Evolutionary conservation across 2,329 filamentous ascomycete species (phyloP).

Genomic region (Alternaria panax): DNA sequence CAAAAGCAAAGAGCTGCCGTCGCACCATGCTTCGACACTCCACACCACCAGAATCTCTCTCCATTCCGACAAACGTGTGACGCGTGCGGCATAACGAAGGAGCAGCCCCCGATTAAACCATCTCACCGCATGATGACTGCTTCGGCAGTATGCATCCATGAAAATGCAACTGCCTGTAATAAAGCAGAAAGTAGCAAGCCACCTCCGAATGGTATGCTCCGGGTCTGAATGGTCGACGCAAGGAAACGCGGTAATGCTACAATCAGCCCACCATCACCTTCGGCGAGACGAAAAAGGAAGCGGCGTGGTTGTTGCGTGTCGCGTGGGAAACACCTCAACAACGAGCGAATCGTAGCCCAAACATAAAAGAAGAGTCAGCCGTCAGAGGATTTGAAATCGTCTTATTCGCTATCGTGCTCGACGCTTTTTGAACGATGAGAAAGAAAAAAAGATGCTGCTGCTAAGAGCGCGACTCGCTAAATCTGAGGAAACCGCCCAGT

Average conservation of each 20-base stretch:
- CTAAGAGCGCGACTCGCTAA: conserved; percentile 18
- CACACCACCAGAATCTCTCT: not conserved
- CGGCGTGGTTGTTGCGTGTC: not conserved
- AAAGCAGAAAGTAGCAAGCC: not conserved
- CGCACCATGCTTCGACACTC: conserved; percentile 24
- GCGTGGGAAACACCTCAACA: not conserved
- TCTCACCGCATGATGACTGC: conserved; percentile 6
- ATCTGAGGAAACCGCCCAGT: conserved; percentile 19
- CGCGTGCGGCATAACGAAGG: not conserved
- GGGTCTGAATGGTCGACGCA: not conserved
- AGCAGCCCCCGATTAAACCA: conserved; percentile 10
- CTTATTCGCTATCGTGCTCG: conserved; percentile 14
- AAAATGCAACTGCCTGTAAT: conserved; percentile 7
- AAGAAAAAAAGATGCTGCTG: conserved; percentile 4
- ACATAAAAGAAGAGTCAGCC: not conserved
- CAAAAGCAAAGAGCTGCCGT: conserved; percentile 21
- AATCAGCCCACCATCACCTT: not conserved
- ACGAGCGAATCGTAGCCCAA: not conserved
- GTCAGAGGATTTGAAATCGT: not conserved
- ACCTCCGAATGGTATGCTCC: not conserved
- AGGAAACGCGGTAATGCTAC: not conserved
- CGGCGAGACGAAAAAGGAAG: conserved; percentile 1
- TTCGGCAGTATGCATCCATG: not conserved
- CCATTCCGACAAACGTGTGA: conserved; percentile 3
- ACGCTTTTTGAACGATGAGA: conserved; percentile 5